Base-by-base conservation (phyloP, 495 filamentous ascomycete genomes). In the Penicillium paxilli region DNA sequence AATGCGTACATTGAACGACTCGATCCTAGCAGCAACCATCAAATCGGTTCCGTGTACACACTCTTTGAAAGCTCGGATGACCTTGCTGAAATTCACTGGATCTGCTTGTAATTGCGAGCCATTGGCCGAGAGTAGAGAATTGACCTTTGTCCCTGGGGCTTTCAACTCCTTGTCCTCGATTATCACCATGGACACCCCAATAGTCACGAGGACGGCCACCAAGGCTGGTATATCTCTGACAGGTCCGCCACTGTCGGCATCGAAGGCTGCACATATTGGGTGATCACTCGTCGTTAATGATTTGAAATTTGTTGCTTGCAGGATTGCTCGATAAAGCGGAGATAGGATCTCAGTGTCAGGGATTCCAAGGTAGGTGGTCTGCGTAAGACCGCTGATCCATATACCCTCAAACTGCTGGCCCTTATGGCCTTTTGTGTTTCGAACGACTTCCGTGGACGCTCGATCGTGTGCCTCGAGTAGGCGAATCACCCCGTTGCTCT, bases 361-460 rank as follows among this genome's bases (percentile, higher is more conserved):
- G 10, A 51, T 14, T 9, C 49, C 49, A 7, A 51, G 38, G 24
- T 51, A 22, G 2, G 49, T 51, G 16, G 49, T 51, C 22, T 51
- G 49, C 8, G 49, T 51, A 12, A 51, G 38, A 25, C 49, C 49
- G 5, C 49, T 51, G 38, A 51, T 44, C 49, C 49, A 51, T 8
- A 51, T 10, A 12, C 49, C 49, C 23, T 51, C n/a, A 14, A 51
- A 51, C n/a, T 1, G 8, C 12, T 38, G 19, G 22, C 37, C 49
- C 14, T 17, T 17, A 32, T 12, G 21, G 16, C 38, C 4, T 16
- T 19, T 20, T 9, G 14, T 17, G 21, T 51, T 16, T 5, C 49
- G 49, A 44, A 44, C 22, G n/a, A 44, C 8, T 7, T 51, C 37
- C 6, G 37, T 44, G 7, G 49, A 51, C 2, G 24, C 3, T 32